Percentiles rank a stretch among this genome's conserved stretches.
These are phyloP conservation scores for Pyrus communis DNA, from an alignment of 306 rosid species.

Conservation along the genomic window DNA sequence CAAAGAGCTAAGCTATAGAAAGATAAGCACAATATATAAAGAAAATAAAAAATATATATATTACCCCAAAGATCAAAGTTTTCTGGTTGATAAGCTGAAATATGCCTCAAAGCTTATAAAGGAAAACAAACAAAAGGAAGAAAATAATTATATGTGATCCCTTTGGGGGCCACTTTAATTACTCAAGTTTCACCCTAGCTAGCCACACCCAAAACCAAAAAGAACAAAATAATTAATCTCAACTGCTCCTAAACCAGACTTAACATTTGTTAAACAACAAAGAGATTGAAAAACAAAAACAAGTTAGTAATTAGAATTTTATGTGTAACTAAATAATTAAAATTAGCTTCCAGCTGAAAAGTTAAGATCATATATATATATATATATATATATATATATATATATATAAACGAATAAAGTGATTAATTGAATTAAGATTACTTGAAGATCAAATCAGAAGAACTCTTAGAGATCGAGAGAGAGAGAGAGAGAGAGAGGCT, in stretches of 20 bases:
- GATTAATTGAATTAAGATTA: neutral
- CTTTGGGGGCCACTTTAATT: neutral
- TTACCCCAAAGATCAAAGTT: neutral
- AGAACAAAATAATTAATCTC: neutral
- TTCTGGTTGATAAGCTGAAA: slow-evolving; percentile 7
- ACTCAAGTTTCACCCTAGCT: neutral
- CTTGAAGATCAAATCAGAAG: neutral
- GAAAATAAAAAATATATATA: neutral
- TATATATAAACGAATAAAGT: neutral
- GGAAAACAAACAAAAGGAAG: slow-evolving; percentile 5
- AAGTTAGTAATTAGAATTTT: neutral
- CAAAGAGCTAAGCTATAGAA: slow-evolving; percentile 17
- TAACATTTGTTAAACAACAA: too few relatives aligned
- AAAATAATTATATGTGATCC: neutral
- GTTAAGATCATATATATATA: neutral
- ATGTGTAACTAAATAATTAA: neutral
- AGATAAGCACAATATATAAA: neutral
- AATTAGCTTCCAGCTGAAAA: neutral
- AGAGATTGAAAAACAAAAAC: too few relatives aligned
- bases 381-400: neutral
- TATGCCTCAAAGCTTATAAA: slow-evolving; percentile 14
- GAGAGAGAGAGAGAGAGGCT: neutral
- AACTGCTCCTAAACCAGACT: neutral
- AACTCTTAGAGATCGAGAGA: neutral
- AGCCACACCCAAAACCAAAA: slow-evolving; percentile 1